Evolutionary conservation across 805 yeast genomes (phyloP), one percentile per base, ranked within the genome.

Genomic region (Blastobotrys terrestris): DNA sequence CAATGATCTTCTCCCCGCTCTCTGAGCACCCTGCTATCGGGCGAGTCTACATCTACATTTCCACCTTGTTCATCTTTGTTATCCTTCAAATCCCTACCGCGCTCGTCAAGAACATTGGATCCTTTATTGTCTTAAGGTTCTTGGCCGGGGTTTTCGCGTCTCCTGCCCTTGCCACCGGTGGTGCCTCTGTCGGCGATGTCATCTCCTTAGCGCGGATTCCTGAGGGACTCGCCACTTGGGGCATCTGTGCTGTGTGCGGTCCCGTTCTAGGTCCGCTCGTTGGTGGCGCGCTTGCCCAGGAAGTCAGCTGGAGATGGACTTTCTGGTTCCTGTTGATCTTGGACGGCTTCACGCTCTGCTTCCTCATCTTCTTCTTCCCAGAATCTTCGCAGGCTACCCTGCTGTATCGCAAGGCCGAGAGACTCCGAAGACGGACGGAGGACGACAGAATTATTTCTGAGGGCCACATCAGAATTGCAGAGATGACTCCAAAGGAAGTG

Each of bases 101-200:
- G 2, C 66, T 77, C 43, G 71, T 72, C 1, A 58, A 70, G 6
- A 76, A 77, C 60, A 73, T 82, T 49, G 80, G 77, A 4, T 78
- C 77, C 0, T 63, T 81, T 54, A 66, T 74, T 45, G 71, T 77
- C 0, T 62, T 79, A 49, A 69, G 85, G 60, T 88, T 87, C 65
- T 80, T 89, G 63, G 74, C 87, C 22, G 96, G 96, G 1, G 74
- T 84, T 31, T 76, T 85, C 49, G 86, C 91, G 1, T 83, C 92
- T 1, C 95, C 95, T 2, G 90, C 94, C 0, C 74, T 88, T 66
- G 84, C 95, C 3, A 79, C 87, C 59, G 95, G 89, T 11, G 92
- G 91, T 55, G 85, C 83, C 5, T 68, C 80, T 5, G 63, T 80
- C 44, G 77, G 78, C 22, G 85, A 81, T 62, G 63, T 80, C 44